phyloP scores from a whole-genome alignment of 1,284 basidiomycete genomes.

The Porogramme epimiltina region DNA sequence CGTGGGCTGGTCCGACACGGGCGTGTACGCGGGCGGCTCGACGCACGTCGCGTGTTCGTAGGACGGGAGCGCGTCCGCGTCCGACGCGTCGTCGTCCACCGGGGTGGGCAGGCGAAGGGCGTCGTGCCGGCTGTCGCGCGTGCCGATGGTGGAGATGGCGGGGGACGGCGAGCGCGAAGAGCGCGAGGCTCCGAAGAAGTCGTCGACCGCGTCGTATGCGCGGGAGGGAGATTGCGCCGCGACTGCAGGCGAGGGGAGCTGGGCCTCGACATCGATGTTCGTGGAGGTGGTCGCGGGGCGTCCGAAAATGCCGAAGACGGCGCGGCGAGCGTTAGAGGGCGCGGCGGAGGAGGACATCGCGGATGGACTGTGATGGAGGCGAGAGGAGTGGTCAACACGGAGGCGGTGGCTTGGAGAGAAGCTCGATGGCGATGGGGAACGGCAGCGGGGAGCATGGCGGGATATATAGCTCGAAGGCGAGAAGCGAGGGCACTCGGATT shows the following conservation, averaged over 20 bases:
- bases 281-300: background rate
- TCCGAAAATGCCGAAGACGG: slow-evolving; percentile 12
- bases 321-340: slow-evolving; percentile 6
- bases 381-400: background rate
- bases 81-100: slow-evolving; percentile 12
- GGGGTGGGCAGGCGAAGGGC: slow-evolving; percentile 6
- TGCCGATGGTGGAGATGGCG: slow-evolving; percentile 15
- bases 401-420: too few species aligned
- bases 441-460: too few species aligned
- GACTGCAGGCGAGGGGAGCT: slow-evolving; percentile 1
- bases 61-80: slow-evolving; percentile 23
- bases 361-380: background rate
- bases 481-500: background rate
- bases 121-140: slow-evolving; percentile 33
- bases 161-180: slow-evolving; percentile 17
- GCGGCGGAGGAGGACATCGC: slow-evolving; percentile 8
- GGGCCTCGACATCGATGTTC: slow-evolving; percentile 14
- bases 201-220: slow-evolving; percentile 27
- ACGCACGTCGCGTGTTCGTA: slow-evolving; percentile 21
- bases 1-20: slow-evolving; percentile 31
- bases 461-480: background rate
- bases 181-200: slow-evolving; percentile 31
- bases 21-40: slow-evolving; percentile 28
- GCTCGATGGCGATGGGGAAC: too few species aligned
- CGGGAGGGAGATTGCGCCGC: slow-evolving; percentile 7